Evolutionary conservation across 2,329 filamentous ascomycete species (phyloP).

Genomic region (Paecilomyces sp.): DNA sequence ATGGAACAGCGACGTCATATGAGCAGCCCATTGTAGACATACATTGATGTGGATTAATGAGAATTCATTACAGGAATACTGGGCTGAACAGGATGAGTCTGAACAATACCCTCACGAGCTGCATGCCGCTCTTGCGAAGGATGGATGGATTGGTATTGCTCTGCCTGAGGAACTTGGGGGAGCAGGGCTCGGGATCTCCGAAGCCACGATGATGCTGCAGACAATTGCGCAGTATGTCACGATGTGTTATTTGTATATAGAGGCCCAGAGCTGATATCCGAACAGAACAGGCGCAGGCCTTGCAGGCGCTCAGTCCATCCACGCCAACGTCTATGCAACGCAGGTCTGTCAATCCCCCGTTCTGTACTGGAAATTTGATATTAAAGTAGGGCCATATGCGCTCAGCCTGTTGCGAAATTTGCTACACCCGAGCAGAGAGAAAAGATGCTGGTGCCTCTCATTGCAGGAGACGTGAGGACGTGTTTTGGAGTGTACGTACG

Average conservation of each 20-base stretch:
- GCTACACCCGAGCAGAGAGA: conserved; percentile 58
- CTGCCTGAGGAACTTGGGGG: conserved; percentile 69
- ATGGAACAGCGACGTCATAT: conserved; percentile 6
- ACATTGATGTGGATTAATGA: background rate
- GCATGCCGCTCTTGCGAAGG: conserved; percentile 64
- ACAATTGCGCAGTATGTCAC: conserved; percentile 58
- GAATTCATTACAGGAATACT: conserved; percentile 51
- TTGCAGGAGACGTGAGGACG: conserved; percentile 62
- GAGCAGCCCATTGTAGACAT: background rate
- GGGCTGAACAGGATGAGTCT: conserved; percentile 64
- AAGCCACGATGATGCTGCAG: conserved; percentile 84
- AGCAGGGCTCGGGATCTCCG: conserved; percentile 66
- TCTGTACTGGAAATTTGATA: background rate
- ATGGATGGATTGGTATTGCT: conserved; percentile 76
- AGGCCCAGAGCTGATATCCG: background rate
- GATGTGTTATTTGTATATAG: background rate
- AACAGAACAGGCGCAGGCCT: conserved; percentile 64
- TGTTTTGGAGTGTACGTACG: conserved; percentile 63
- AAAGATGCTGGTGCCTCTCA: conserved; percentile 61
- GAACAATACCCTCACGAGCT: conserved; percentile 68
- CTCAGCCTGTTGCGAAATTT: conserved; percentile 59
- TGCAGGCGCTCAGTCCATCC: conserved; percentile 55
- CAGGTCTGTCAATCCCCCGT: conserved; percentile 41
- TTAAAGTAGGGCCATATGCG: background rate
- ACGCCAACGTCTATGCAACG: conserved; percentile 52